phyloP scores from a whole-genome alignment of 371 early-diverging fungal genomes.

The Coemansia sp. region DNA sequence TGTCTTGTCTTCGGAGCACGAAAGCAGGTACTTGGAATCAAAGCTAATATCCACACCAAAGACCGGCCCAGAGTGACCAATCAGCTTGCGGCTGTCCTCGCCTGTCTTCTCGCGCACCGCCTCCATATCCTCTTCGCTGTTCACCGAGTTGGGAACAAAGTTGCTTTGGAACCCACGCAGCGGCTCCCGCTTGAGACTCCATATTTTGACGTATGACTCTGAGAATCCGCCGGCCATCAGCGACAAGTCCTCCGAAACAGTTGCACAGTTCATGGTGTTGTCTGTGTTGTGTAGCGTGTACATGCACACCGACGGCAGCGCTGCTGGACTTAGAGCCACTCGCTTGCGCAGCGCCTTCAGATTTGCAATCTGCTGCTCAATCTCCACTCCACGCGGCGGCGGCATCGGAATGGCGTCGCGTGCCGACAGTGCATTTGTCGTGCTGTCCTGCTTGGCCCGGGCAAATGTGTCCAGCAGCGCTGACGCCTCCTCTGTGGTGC shows the following conservation, averaged over 20 bases:
- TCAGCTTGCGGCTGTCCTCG: conserved; percentile 62
- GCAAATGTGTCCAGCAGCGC: conserved; percentile 34
- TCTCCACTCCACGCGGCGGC: conserved; percentile 68
- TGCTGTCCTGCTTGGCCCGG: conserved; percentile 28
- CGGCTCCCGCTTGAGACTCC: conserved; percentile 75
- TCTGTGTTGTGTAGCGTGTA: conserved; percentile 98
- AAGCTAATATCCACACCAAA: conserved; percentile 89
- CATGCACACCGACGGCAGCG: conserved; percentile 91
- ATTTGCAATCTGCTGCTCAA: conserved; percentile 70
- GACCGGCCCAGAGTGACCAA: conserved; percentile 98
- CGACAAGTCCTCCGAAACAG: conserved; percentile 74
- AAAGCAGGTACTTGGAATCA: conserved; percentile 86
- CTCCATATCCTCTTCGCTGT: conserved; percentile 58
- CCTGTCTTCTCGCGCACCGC: conserved; percentile 50
- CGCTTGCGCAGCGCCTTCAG: conserved; percentile 85
- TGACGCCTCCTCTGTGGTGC: conserved; percentile 18
- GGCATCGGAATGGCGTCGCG: conserved; percentile 57
- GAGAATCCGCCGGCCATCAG: conserved; percentile 84
- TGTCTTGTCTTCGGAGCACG: conserved; percentile 95
- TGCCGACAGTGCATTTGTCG: conserved; percentile 17
- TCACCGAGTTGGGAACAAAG: conserved; percentile 58
- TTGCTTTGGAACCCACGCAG: conserved; percentile 60
- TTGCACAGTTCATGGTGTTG: conserved; percentile 72
- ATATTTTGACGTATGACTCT: conserved; percentile 86
- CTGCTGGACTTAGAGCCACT: conserved; percentile 67